Evolutionary conservation across 176 grass and related monocot genomes (phyloP).

Genomic region (Saccharum spontaneum): DNA sequence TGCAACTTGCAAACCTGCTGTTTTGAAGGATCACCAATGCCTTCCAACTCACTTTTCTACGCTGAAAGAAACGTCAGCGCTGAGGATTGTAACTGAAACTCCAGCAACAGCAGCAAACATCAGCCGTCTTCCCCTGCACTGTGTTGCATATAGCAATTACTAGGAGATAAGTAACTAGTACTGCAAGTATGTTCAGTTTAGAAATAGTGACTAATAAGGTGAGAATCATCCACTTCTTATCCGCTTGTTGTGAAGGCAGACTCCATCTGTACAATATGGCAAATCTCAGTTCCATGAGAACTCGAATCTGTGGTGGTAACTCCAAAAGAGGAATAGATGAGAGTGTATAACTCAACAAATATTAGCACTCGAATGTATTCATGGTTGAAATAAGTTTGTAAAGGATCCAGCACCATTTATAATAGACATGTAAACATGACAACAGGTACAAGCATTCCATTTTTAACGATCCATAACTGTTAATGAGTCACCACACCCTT

Average conservation of each 20-base stretch:
- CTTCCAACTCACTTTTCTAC: neutral
- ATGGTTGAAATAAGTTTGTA: neutral
- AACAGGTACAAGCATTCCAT: conserved; percentile 8
- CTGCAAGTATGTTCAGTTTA: conserved; percentile 2
- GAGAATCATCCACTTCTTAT: neutral
- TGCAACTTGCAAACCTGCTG: neutral
- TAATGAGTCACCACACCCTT: conserved; percentile 17
- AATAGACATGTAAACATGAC: conserved; percentile 8
- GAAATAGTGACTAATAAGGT: conserved; percentile 14
- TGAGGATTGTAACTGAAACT: neutral
- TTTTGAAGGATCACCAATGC: neutral
- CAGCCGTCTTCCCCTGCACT: neutral
- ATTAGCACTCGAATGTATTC: neutral
- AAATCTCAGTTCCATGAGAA: neutral
- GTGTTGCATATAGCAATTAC: conserved; percentile 12
- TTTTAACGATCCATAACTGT: conserved; percentile 11
- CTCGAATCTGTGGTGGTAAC: neutral
- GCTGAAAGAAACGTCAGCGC: neutral
- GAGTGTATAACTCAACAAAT: neutral
- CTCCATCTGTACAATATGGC: neutral
- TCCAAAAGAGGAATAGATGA: neutral
- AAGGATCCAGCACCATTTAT: conserved; percentile 2
- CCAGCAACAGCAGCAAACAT: neutral
- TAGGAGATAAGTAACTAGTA: neutral
- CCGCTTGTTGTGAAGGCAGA: neutral